These are phyloP conservation scores for Geum urbanum DNA, from an alignment of 306 rosid species.

Conservation along the genomic window DNA sequence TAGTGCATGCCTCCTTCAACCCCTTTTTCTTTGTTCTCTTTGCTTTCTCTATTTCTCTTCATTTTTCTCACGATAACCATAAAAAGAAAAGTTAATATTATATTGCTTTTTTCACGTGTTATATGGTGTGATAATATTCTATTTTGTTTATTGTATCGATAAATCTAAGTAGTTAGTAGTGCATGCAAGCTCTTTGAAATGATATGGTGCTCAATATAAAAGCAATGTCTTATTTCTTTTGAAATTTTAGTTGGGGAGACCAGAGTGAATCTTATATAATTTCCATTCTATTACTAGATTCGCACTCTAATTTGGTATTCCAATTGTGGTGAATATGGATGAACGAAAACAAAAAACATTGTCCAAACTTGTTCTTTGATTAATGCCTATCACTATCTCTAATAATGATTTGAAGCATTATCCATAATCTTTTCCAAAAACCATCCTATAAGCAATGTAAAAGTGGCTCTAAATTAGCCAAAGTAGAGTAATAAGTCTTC, in stretches of 20 bases:
- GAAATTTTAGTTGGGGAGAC: neutral
- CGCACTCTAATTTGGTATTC: neutral
- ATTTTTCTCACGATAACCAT: constrained; percentile 17
- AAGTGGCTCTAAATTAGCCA: constrained; percentile 8
- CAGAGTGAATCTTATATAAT: neutral
- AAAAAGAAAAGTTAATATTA: constrained; percentile 35
- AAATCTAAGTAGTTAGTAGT: constrained; percentile 12
- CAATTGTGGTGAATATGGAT: neutral
- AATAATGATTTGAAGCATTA: neutral
- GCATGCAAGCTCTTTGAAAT: constrained; percentile 13
- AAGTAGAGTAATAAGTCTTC: constrained; percentile 21
- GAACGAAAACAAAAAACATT: constrained; percentile 4
- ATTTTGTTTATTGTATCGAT: constrained; percentile 27
- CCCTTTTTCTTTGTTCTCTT: constrained; percentile 43
- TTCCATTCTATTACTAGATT: neutral
- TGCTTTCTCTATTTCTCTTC: constrained; percentile 13
- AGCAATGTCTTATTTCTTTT: neutral
- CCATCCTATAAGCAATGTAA: constrained; percentile 6
- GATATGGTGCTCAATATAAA: constrained; percentile 1
- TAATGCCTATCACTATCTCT: constrained; percentile 14
- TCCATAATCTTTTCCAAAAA: constrained; percentile 5
- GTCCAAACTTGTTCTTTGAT: constrained; percentile 18
- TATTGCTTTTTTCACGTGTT: constrained; percentile 63
- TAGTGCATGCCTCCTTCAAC: constrained; percentile 41
- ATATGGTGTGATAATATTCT: constrained; percentile 20